Evolutionary conservation across 306 rosid species (phyloP), one percentile per base, ranked within the genome.

Genomic region (Hippophae tibetana): DNA sequence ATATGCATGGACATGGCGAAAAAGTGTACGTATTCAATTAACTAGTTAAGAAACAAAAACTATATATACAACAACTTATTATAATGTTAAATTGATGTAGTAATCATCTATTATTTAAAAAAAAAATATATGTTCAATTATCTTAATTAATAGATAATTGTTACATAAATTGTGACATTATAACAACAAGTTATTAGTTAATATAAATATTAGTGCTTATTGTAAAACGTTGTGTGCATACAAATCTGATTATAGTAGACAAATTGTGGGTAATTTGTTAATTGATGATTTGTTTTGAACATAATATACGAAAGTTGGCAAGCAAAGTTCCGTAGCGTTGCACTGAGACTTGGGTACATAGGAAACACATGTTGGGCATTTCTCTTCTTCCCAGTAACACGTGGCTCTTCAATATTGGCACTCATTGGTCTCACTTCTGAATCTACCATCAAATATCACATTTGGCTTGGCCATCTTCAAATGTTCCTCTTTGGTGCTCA

Each of bases 321-420:
- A 80, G 78, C 81, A 11, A 87, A 80, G 74, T 79, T 87, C 40
- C 59, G 84, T 38, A 87, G 85, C 54, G 89, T 87, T 13, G 76
- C 96, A 1, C 11, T 78, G 74, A 76, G 89, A 73, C 57, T 82
- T 41, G 93, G 89, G 0, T 84, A 82, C 60, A 73, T 78, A 42
- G 93, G 96, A 66, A 80, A 82, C 64, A 78, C 64, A 69, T 82
- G 93, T 49, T 80, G 81, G 86, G 89, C 95, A 41, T 84, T 87
- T 68, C 74, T 87, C n/a, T 87, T 87, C 74, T 86, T 86, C 61
- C 95, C 95, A 0, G 79, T 86, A 1, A 74, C 87, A 44, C 70
- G 87, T 74, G 80, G 80, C 10, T 86, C 95, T 62, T 80, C 95
- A 3, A 60, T 86, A 61, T 49, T 86, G 64, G 84, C 85, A 26